Base-by-base conservation (phyloP, 257 asterid species). In the Ehretia macrophylla region DNA sequence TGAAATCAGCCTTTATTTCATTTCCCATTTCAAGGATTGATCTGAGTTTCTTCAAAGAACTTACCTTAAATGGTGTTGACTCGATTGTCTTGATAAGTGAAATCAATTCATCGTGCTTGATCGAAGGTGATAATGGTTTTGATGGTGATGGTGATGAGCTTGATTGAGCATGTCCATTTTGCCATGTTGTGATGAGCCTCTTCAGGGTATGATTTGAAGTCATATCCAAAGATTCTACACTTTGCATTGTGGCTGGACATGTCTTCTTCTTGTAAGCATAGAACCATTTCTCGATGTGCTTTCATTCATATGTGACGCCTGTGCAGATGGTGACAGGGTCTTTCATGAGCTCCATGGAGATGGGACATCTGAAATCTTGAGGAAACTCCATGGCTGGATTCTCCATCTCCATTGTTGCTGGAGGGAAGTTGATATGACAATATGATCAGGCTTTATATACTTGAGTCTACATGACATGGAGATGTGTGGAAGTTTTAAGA, bases 301-400 rank as follows among this genome's bases (percentile, higher is more conserved):
- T 81, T 0, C 95, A 64, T 20, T 91, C 98, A 68, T 91, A 91
- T 8, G 97, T 83, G 20, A 91, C 93, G 22, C 98, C 98, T 2
- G 97, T 91, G 38, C 79, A 75, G 72, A 88, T 85, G 2, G 84
- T 88, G 1, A 91, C 95, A 0, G 98, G 98, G 39, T 91, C 97
- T 56, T 77, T 81, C 93, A 91, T 91, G n/a, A 85, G 62, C 65
- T 91, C 97, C 97, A 86, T 82, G 56, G 98, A 91, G 53, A 91
- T 91, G 11, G 98, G 98, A 59, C 98, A 91, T 35, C 92, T 65
- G 59, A 91, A 88, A 81, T 91, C 81, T 14, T 62, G 70, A 71
- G 94, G 98, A 65, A 79, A 72, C 63, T 87, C 88, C 85, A 68
- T 73, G 13, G 69, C 20, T 32, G 69, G 22, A 35, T 21, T 63